phyloP scores from a whole-genome alignment of 31 red algal species.

The Asparagopsis taxiformis region DNA sequence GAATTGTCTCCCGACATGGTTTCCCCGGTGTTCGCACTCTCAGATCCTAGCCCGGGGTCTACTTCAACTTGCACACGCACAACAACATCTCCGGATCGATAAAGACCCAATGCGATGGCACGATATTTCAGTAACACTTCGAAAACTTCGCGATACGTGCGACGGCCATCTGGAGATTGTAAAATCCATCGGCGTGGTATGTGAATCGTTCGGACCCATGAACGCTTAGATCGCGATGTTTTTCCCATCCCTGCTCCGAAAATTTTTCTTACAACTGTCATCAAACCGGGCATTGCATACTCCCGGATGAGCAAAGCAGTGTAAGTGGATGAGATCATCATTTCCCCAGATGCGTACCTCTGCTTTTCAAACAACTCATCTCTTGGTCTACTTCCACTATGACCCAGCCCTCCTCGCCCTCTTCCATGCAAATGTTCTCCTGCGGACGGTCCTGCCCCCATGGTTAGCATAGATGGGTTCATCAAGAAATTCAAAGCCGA shows the following conservation, averaged over 20 bases:
- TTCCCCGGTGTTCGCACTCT: background rate
- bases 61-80: conserved; percentile 59
- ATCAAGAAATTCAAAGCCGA: conserved; percentile 28
- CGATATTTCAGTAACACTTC: conserved; percentile 57
- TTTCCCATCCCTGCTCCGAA: conserved; percentile 80
- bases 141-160: conserved; percentile 78
- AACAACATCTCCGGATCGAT: conserved; percentile 67
- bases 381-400: conserved; percentile 2
- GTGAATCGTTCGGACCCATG: conserved; percentile 70
- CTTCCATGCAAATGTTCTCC: conserved; percentile 16
- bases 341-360: conserved; percentile 85
- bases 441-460: background rate
- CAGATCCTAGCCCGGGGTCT: background rate
- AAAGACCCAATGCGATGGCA: conserved; percentile 66
- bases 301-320: conserved; percentile 76
- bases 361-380: conserved; percentile 84
- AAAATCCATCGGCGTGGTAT: conserved; percentile 66
- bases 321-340: conserved; percentile 74
- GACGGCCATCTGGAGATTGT: conserved; percentile 13
- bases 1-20: background rate
- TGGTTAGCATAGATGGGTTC: conserved; percentile 17
- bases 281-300: conserved; percentile 79
- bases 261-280: conserved; percentile 66
- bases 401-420: conserved; percentile 12
- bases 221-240: conserved; percentile 46